A percentile compares a stretch with the other conserved stretches of the same genome.
These are phyloP conservation scores for Solanum habrochaites DNA, from an alignment of 257 asterid genomes.

Conservation along the genomic window DNA sequence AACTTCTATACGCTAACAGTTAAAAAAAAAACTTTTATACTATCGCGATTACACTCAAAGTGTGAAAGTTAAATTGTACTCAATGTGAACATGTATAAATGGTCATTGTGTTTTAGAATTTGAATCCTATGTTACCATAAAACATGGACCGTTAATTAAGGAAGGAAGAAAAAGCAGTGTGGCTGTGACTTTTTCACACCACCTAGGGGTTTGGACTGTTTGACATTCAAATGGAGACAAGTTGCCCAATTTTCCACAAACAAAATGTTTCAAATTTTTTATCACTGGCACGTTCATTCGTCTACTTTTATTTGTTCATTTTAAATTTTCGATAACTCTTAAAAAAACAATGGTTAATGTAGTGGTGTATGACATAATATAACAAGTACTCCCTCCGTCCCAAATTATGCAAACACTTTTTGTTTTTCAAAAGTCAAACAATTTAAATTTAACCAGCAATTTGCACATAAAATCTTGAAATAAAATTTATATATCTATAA, in stretches of 20 bases:
- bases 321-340: too few species aligned
- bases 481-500: too few species aligned
- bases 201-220: neutral
- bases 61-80: neutral
- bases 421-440: rapidly evolving
- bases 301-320: too few species aligned
- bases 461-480: too few species aligned
- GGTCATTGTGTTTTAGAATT: neutral
- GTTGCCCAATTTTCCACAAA: neutral
- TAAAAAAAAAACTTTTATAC: neutral
- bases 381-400: rapidly evolving
- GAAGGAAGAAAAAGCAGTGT: neutral
- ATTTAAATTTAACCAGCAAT: too few species aligned
- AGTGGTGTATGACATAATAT: neutral
- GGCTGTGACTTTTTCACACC: neutral
- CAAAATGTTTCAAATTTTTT: neutral
- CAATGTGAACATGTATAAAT: neutral
- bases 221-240: neutral
- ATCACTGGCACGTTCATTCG: rapidly evolving
- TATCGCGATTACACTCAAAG: neutral
- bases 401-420: too few species aligned
- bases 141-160: neutral
- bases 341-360: neutral
- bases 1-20: too few species aligned
- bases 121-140: neutral